Conservation (phyloP, 352 stramenopile genomes). For the Globisporangium cederbergense region DNA sequence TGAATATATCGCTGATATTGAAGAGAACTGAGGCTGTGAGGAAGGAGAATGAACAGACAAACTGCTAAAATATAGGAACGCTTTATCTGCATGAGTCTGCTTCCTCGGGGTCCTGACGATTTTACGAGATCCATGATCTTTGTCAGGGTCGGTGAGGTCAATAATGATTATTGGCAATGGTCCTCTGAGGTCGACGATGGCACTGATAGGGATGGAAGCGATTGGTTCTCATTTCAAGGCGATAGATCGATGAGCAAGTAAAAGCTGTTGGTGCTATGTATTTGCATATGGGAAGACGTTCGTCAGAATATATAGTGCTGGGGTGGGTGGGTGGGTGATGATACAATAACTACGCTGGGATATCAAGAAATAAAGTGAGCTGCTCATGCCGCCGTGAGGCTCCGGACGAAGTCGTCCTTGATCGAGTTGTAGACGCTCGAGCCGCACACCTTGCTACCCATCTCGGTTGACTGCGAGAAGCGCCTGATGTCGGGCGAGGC, state of each 20-base stretch:
- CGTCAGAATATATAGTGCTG: neutral
- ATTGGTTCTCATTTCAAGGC: no score
- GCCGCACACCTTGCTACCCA: conserved; percentile 33
- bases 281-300: neutral
- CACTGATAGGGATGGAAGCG: no score
- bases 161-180: no score
- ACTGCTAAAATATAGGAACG: conserved; percentile 4
- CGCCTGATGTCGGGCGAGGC: conserved; percentile 17
- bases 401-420: conserved; percentile 19
- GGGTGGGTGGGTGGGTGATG: no score
- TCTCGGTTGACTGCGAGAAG: conserved; percentile 26
- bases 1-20: neutral
- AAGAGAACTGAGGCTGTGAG: neutral
- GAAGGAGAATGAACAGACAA: neutral
- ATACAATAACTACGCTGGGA: neutral
- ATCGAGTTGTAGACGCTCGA: conserved; percentile 43
- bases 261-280: neutral
- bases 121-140: no score
- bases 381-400: conserved; percentile 8
- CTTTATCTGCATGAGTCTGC: conserved; percentile 2
- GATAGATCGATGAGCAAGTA: no score
- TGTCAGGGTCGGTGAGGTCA: no score
- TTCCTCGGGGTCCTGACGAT: no score
- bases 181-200: no score
- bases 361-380: neutral